phyloP scores from a whole-genome alignment of 78 protist genomes.

The Goniomonas avonlea region DNA sequence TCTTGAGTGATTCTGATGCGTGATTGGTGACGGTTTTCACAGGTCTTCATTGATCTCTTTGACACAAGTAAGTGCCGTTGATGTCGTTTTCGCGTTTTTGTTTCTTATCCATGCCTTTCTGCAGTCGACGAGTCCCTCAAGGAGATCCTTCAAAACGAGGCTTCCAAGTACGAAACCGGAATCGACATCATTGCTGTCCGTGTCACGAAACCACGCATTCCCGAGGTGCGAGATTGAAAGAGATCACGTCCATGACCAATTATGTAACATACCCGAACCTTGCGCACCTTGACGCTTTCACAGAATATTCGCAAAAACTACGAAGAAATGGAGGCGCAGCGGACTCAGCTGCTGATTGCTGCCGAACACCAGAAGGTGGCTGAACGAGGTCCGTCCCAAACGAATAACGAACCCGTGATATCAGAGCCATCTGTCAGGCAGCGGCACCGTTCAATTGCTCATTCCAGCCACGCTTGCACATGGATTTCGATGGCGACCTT shows the following conservation, averaged over 20 bases:
- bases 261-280: background rate
- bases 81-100: too few species aligned
- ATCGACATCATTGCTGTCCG: slow-evolving; percentile 18
- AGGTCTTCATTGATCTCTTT: slow-evolving; percentile 51
- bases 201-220: background rate
- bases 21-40: background rate
- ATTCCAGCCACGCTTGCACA: too few species aligned
- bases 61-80: too few species aligned
- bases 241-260: background rate
- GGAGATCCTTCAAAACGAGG: background rate
- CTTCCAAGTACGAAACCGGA: background rate
- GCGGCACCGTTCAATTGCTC: too few species aligned
- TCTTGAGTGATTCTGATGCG: background rate
- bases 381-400: too few species aligned
- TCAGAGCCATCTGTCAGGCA: too few species aligned
- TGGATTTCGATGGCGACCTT: too few species aligned
- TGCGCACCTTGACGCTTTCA: slow-evolving; percentile 24
- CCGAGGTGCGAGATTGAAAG: background rate
- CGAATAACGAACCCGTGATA: too few species aligned
- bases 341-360: slow-evolving; percentile 40
- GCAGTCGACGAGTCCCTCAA: background rate
- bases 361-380: slow-evolving; percentile 28
- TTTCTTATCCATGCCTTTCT: too few species aligned
- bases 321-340: slow-evolving; percentile 46
- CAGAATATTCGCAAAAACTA: slow-evolving; percentile 16